A percentile compares a stretch with the other conserved stretches of the same genome.
Evolutionary conservation across 2,329 filamentous ascomycete species (phyloP).

Genomic region (Orbilia javanica): DNA sequence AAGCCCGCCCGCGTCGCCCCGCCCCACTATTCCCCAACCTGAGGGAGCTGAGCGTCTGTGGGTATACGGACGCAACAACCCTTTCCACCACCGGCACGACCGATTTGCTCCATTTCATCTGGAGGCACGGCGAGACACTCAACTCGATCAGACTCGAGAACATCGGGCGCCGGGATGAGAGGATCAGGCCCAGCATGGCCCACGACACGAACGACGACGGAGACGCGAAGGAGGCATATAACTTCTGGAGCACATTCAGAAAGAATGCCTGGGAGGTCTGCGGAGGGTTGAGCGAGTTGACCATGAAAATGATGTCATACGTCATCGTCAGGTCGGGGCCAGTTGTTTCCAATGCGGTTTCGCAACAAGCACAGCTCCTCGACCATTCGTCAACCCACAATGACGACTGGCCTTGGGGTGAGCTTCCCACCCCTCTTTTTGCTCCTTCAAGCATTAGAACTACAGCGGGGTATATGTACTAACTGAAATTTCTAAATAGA

Average conservation of each 20-base stretch:
- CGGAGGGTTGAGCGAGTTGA: neutral
- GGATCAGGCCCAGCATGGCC: neutral
- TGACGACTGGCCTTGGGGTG: constrained; percentile 43
- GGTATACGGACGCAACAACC: constrained; percentile 10
- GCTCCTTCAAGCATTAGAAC: neutral
- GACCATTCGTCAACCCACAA: neutral
- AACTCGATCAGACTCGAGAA: neutral
- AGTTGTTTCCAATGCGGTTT: neutral
- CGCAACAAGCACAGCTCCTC: neutral
- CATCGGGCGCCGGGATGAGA: neutral
- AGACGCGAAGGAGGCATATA: neutral
- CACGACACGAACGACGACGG: neutral
- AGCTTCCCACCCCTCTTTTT: neutral
- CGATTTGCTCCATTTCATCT: constrained; percentile 7
- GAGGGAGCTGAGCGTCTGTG: constrained; percentile 5
- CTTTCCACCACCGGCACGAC: neutral
- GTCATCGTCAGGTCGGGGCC: constrained; percentile 11
- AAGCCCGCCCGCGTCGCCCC: neutral
- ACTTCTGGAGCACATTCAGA: constrained; percentile 4
- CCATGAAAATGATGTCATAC: neutral
- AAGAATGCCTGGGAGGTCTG: neutral
- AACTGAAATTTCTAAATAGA: neutral
- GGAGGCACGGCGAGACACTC: constrained; percentile 1
- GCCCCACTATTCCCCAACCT: constrained; percentile 14
- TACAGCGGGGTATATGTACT: neutral